phyloP scores from a whole-genome alignment of 768 basidiomycete species.

The Termitomyces eurrhizus region DNA sequence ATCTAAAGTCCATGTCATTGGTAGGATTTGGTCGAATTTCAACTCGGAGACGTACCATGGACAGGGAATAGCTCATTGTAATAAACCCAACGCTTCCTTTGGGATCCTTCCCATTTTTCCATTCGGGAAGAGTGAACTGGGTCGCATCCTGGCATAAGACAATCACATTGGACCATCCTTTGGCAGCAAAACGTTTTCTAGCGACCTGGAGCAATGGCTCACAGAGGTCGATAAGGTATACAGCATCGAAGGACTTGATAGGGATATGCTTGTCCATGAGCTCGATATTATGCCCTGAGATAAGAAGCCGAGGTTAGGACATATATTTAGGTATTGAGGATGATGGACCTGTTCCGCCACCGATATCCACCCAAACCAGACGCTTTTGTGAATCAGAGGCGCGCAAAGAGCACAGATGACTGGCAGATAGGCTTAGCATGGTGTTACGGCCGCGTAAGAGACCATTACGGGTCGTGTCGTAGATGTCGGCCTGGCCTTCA shows the following conservation, averaged over 20 bases:
- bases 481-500: conserved; percentile 64
- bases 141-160: conserved; percentile 72
- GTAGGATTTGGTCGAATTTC: neutral
- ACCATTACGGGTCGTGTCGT: conserved; percentile 60
- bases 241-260: conserved; percentile 55
- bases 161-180: conserved; percentile 72
- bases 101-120: conserved; percentile 42
- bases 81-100: conserved; percentile 53
- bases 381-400: conserved; percentile 35
- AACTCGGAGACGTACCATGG: conserved; percentile 37
- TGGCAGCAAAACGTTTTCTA: conserved; percentile 56
- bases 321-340: neutral
- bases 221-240: conserved; percentile 74
- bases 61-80: conserved; percentile 54
- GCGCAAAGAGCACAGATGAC: conserved; percentile 51
- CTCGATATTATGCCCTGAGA: conserved; percentile 55
- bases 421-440: conserved; percentile 64
- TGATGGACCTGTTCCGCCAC: conserved; percentile 57
- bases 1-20: conserved; percentile 32
- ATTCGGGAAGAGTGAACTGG: conserved; percentile 61
- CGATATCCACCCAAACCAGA: conserved; percentile 76
- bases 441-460: conserved; percentile 69
- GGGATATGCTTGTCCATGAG: conserved; percentile 62
- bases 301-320: neutral
- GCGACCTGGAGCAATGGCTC: conserved; percentile 70